Base-by-base conservation (phyloP, 2,329 filamentous ascomycete species). In the Ophiostoma quercus region DNA sequence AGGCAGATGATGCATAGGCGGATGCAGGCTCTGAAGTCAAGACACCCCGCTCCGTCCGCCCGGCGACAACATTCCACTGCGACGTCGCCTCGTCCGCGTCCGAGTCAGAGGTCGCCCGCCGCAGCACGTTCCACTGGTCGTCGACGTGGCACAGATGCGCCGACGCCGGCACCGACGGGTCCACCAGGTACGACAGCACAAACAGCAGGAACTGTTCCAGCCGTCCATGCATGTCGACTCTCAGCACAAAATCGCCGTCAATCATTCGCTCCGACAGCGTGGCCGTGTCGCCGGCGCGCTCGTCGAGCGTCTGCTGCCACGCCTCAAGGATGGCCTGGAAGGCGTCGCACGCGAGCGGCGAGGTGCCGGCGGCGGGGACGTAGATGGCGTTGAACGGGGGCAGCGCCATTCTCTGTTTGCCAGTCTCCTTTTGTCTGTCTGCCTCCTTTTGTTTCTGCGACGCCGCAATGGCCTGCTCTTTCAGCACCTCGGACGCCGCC, bases 21-120 rank as follows among this genome's bases (percentile, higher is more conserved):
- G 57, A 65, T 5, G 29, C 47, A 57, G 43, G 39, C 5, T 19
- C 41, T 7, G 66, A 25, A 19, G 66, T 14, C 3, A 41, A 65
- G 57, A 63, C 37, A 37, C 16, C 1, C 29, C 57, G 67, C 34
- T 68, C 34, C 8, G 62, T 65, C 2, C 54, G 34, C 12, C 63
- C 67, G 9, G 70, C 70, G 29, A 71, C 70, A 32, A 71, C 8
- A 43, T 69, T 69, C 67, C 70, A 71, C 54, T 57, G 63, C 16
- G 57, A 65, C 14, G 37, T 7, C 32, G 34, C 22, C 12, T 67
- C 19, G 37, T 9, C 39, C 11, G 39, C 43, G 3, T 32, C 29
- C 12, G 6, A 12, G 6, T 39, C 39, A 16, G n/a, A 7, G n/a
- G 67, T n/a, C 25, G 37, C 22, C 11, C 57, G n/a, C 11, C 47